Evolutionary conservation across 2,329 filamentous ascomycete genomes (phyloP), one percentile per base, ranked within the genome.

Genomic region (Byssoonygena ceratinophila): DNA sequence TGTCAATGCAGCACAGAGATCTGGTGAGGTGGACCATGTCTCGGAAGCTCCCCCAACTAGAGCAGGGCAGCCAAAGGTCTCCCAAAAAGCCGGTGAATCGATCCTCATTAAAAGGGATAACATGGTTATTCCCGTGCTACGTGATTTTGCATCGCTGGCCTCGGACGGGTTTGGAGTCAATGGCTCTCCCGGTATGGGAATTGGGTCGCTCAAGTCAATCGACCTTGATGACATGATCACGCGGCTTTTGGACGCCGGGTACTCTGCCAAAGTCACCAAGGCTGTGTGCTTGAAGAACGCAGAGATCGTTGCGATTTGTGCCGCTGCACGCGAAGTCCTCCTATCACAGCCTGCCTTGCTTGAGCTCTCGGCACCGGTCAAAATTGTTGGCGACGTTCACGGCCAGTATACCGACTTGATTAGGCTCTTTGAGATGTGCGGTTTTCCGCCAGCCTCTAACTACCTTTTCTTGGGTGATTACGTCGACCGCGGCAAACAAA

Each of bases 151-250:
- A 14, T 59, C 58, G 27, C 53, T 63, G 18, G 56, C 57, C 16
- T 56, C 61, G 40, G 64, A 69, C 12, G 57, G 67, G 14, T 2
- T 43, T 16, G 66, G 71, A 32, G 63, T 69, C 22, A 71, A 70
- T 29, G 66, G 71, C 1, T 79, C 78, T 3, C 75, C 77, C 11
- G 72, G 74, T 12, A 85, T 95, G 70, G 85, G 87, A 57, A 94
- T 97, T 77, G 82, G 85, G 52, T 87, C 94, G 20, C 80, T 97
- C 63, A 95, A 95, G 68, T 82, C 90, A 32, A 87, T 92, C 60
- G 92, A 98, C 66, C 76, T 98, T 27, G 92, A 98, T 65, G 92
- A 98, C 65, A 96, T 94, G 76, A 98, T 98, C 66, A 89, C 90
- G 63, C 83, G 92, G 40, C 79, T 98, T 40, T 75, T 98, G 51